phyloP scores from a whole-genome alignment of 2,329 filamentous ascomycete genomes.

The Penicillium glabrum region DNA sequence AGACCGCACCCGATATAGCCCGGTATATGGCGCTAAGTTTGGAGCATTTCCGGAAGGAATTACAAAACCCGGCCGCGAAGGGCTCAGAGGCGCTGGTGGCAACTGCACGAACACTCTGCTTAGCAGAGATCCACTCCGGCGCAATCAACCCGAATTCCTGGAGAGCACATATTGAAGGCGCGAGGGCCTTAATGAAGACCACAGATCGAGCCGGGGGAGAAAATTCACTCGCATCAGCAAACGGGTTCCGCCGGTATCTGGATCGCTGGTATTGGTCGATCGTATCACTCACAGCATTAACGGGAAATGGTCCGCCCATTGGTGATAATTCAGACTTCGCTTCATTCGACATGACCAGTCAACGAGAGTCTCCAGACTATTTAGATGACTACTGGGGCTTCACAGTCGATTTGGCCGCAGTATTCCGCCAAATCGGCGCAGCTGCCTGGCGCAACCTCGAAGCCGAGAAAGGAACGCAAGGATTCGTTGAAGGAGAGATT shows the following conservation, averaged over 20 bases:
- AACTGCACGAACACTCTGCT: constrained; percentile 44
- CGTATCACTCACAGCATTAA: constrained; percentile 42
- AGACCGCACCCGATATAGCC: constrained; percentile 39
- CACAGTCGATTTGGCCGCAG: constrained; percentile 38
- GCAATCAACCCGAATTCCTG: constrained; percentile 42
- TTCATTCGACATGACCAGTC: constrained; percentile 10
- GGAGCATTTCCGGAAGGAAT: constrained; percentile 41
- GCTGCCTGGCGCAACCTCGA: constrained; percentile 34
- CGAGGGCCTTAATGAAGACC: constrained; percentile 38
- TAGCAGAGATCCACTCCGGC: constrained; percentile 44
- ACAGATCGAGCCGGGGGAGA: constrained; percentile 18
- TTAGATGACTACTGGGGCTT: constrained; percentile 47
- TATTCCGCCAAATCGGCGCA: constrained; percentile 42
- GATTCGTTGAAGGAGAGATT: constrained; percentile 20
- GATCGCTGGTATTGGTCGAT: constrained; percentile 45
- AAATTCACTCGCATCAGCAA: constrained; percentile 25
- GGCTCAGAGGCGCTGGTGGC: constrained; percentile 39
- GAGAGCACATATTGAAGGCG: constrained; percentile 45
- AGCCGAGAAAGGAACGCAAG: constrained; percentile 5
- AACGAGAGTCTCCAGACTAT: constrained; percentile 30
- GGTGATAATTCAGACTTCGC: constrained; percentile 24
- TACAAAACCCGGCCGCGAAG: constrained; percentile 33
- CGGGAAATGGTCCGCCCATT: constrained; percentile 39
- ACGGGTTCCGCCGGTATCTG: constrained; percentile 38
- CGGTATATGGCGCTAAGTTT: constrained; percentile 42